Evolutionary conservation across 2,329 filamentous ascomycete genomes (phyloP), one percentile per base, ranked within the genome.

Genomic region (Claviceps pazoutovae): DNA sequence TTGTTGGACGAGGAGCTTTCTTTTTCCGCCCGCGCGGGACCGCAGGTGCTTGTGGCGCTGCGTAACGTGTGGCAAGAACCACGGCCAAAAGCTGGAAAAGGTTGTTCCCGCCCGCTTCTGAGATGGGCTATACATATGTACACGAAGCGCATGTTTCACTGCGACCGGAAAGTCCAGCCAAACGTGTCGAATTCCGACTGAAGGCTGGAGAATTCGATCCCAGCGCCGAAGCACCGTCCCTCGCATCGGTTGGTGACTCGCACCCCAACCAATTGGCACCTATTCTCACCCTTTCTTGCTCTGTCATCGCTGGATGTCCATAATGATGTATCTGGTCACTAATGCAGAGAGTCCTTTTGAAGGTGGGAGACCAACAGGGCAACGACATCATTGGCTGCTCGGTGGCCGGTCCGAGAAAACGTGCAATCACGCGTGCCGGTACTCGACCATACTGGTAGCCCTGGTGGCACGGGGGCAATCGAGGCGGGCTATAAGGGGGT

Each of bases 121-220:
- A 34, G 19, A 44, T 48, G 46, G 26, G 26, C 26, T 30, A 30
- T 30, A 30, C 26, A 48, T 8, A 47, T 47, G 23, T 26, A 48
- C 37, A 37, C 46, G 17, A 48, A 48, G 36, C 17, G 46, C 46
- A 48, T 48, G 46, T 41, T 48, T 48, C 46, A 48, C 46, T 38
- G 30, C 37, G 46, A 41, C 46, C 46, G 46, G 46, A 48, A 48
- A 48, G 46, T 37, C 37, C 46, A 48, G 46, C 46, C 46, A 48
- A 48, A 41, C 46, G 46, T 48, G 46, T 48, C 46, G n/a, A 21
- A 26, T 26, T 21, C 37, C 36, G 46, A 39, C 34, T 23, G 21
- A 41, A 48, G 37, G 14, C 21, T 48, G 46, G 46, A 41, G 36
- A 48, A 39, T 41, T 41, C 46, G 46, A 48, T 48, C 37, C 21